A percentile compares a stretch with the other conserved stretches of the same genome.
These are phyloP conservation scores for Fusarium sp. DNA, from an alignment of 2,329 filamentous ascomycete genomes.

Conservation along the genomic window DNA sequence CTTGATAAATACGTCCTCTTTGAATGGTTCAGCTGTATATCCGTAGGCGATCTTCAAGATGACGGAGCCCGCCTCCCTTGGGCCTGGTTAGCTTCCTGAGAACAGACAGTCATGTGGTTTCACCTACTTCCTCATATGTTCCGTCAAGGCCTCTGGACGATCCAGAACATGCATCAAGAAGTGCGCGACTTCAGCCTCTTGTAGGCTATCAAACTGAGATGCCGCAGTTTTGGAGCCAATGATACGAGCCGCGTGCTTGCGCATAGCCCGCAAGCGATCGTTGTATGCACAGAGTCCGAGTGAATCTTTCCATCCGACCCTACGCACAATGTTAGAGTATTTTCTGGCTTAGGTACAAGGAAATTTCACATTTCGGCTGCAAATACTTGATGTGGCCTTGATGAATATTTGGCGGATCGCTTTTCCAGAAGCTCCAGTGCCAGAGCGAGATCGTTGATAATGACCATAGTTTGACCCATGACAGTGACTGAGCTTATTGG, in stretches of 20 bases:
- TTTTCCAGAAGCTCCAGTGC: constrained; percentile 53
- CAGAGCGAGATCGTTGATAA: constrained; percentile 53
- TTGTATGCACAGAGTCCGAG: constrained; percentile 52
- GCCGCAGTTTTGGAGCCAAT: constrained; percentile 57
- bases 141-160: constrained; percentile 50
- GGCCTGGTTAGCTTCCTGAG: background rate
- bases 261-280: constrained; percentile 53
- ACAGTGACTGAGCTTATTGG: constrained; percentile 52
- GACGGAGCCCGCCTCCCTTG: constrained; percentile 29
- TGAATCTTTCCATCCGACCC: constrained; percentile 46
- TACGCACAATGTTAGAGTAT: background rate
- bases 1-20: constrained; percentile 24
- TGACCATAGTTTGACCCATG: constrained; percentile 54
- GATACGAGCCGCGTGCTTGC: constrained; percentile 58
- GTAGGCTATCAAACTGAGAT: constrained; percentile 53
- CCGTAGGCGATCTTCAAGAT: constrained; percentile 40
- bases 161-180: constrained; percentile 49
- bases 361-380: constrained; percentile 26
- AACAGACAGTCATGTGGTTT: too few relatives aligned
- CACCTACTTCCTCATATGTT: constrained; percentile 57
- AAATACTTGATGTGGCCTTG: constrained; percentile 29
- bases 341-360: too few relatives aligned
- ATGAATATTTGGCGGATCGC: constrained; percentile 22
- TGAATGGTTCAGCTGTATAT: constrained; percentile 33
- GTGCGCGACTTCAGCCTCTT: constrained; percentile 54